phyloP scores from a whole-genome alignment of 257 asterid genomes.

The Nicotiana knightiana region DNA sequence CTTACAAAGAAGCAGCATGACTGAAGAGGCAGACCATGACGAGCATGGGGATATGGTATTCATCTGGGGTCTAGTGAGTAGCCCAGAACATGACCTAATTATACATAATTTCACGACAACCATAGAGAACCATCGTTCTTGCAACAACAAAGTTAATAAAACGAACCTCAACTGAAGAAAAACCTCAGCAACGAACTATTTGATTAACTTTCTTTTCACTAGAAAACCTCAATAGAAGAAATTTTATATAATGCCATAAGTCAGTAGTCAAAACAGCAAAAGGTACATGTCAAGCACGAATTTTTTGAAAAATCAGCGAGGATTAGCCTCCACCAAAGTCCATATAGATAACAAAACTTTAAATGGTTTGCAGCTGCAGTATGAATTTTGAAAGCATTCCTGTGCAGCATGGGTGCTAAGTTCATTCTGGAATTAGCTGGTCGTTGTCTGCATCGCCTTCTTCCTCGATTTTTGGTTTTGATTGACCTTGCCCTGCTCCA shows the following conservation, averaged over 20 bases:
- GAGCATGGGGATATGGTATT: too few species aligned
- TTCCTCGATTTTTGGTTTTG: constrained; percentile 65
- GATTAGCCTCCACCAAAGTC: background rate
- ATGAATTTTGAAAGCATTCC: background rate
- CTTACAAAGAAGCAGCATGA: too few species aligned
- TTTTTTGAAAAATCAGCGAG: background rate
- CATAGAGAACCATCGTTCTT: too few species aligned
- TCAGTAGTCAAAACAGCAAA: background rate
- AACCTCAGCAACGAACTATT: too few species aligned
- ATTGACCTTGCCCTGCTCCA: constrained; percentile 50
- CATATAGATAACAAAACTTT: background rate
- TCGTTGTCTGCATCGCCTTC: constrained; percentile 94
- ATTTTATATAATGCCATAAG: background rate
- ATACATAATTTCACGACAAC: too few species aligned
- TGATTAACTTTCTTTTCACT: too few species aligned
- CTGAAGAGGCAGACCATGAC: too few species aligned
- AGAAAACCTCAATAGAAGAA: too few species aligned
- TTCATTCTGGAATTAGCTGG: constrained; percentile 72
- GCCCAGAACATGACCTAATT: too few species aligned
- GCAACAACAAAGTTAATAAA: too few species aligned
- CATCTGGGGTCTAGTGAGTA: too few species aligned
- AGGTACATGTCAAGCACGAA: background rate
- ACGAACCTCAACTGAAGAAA: too few species aligned
- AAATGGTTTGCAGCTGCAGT: background rate
- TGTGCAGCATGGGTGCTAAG: background rate